A percentile compares a stretch with the other conserved stretches of the same genome.
These are phyloP conservation scores for Ceratobasidium sp. DNA, from an alignment of 1,284 basidiomycete species.

Conservation along the genomic window DNA sequence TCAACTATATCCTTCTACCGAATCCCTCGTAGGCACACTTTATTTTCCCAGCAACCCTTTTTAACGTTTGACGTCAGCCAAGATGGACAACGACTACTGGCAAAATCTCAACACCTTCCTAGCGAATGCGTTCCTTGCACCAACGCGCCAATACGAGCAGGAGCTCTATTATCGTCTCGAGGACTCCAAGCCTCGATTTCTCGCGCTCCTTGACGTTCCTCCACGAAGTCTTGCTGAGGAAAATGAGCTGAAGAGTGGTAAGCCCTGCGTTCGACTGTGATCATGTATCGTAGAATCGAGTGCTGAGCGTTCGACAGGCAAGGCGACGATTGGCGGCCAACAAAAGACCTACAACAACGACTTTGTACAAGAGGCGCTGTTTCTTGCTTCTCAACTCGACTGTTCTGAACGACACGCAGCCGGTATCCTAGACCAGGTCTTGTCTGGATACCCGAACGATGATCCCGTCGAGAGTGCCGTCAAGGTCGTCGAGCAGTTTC, in stretches of 20 bases:
- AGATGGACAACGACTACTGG: conserved; percentile 38
- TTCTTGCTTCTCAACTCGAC: conserved; percentile 78
- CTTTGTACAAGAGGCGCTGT: conserved; percentile 77
- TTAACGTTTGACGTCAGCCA: too few species aligned
- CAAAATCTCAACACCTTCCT: conserved; percentile 26
- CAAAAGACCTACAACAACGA: conserved; percentile 73
- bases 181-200: conserved; percentile 66
- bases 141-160: conserved; percentile 64
- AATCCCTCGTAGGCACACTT: too few species aligned
- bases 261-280: conserved; percentile 49
- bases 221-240: conserved; percentile 70
- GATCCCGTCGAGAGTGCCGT: conserved; percentile 68
- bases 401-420: conserved; percentile 81
- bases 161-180: conserved; percentile 79
- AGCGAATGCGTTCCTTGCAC: conserved; percentile 34
- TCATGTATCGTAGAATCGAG: conserved; percentile 3
- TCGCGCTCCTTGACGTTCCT: conserved; percentile 71
- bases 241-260: conserved; percentile 77
- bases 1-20: too few species aligned
- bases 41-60: too few species aligned
- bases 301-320: conserved; percentile 60
- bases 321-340: conserved; percentile 66
- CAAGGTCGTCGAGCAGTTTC: conserved; percentile 70
- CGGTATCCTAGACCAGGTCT: conserved; percentile 71
- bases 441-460: conserved; percentile 71